phyloP scores from a whole-genome alignment of 1,284 basidiomycete genomes.

The Ustilago bromivora region DNA sequence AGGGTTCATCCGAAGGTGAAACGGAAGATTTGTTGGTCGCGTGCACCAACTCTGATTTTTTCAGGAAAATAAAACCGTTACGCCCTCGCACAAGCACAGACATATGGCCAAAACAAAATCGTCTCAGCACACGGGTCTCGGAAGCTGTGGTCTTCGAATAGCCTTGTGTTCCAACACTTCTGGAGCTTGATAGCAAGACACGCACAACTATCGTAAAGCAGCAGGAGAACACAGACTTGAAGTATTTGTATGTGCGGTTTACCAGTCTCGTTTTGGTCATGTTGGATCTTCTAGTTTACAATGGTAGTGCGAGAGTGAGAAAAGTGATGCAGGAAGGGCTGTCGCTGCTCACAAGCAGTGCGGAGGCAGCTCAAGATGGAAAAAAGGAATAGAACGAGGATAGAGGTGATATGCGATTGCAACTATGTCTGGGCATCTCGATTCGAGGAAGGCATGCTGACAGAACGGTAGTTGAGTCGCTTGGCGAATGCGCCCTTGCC shows the following conservation, averaged over 20 bases:
- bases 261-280: slow-evolving; percentile 9
- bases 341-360: not conserved
- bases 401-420: not conserved
- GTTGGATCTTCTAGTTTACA: slow-evolving; percentile 31
- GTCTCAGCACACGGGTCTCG: slow-evolving; percentile 14
- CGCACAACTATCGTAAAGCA: not conserved
- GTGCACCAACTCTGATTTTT: slow-evolving; percentile 23
- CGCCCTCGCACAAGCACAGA: not conserved
- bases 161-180: not conserved
- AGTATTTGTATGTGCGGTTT: not conserved
- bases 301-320: slow-evolving; percentile 14
- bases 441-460: slow-evolving; percentile 21
- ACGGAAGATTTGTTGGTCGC: slow-evolving; percentile 28
- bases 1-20: slow-evolving; percentile 1
- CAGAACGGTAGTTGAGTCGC: slow-evolving; percentile 52
- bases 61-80: not conserved
- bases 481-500: slow-evolving; percentile 66
- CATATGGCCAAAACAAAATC: not conserved
- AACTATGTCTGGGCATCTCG: slow-evolving; percentile 5
- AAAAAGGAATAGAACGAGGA: not conserved
- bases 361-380: not conserved
- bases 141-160: not conserved
- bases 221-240: not conserved
- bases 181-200: too few species aligned
- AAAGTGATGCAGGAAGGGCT: not conserved